Evolutionary conservation across 2,329 filamentous ascomycete species (phyloP), one percentile per base, ranked within the genome.

Genomic region (Scopulariopsis brevicaulis): DNA sequence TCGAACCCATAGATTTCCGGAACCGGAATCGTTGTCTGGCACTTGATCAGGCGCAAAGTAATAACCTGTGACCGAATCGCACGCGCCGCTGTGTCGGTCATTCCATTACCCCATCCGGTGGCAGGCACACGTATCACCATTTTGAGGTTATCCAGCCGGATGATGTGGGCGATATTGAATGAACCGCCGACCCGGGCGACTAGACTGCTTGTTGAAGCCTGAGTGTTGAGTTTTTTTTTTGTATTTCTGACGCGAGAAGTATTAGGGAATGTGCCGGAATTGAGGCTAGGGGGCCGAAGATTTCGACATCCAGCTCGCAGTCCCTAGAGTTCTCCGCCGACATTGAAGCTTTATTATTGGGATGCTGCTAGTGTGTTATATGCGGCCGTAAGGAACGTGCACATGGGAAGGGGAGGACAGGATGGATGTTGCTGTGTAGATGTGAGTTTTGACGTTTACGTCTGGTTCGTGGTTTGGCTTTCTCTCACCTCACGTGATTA

Each of bases 1-100:
- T 63, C 62, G 12, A 59, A 58, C 4, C 28, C 58, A 35, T 61
- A 60, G 14, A 64, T 51, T 46, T 61, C 51, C 14, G 63, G 62
- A n/a, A 64, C 62, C 1, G 62, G 61, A 48, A 64, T 58, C 6
- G 40, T 20, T 4, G 56, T 61, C 22, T 24, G 55, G 18, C n/a
- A 6, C 14, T n/a, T 32, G 4, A 54, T 3, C 25, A 54, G 32
- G 10, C 52, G 52, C 52, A 54, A 14, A 32, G 52, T 54, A 18
- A 28, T 35, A 22, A 54, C 52, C 28, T 54, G 52, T n/a, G 52
- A 54, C 34, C 35, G 25, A n/a, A 54, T 25, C 11, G 52, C 32
- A 12, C 28, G 25, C 35, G 28, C 52, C 1, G 32, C 52, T 4
- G 14, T 28, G 8, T 37, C 52, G 28, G 52, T 54, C 32, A 54